A percentile compares a stretch with the other conserved stretches of the same genome.
Evolutionary conservation across 768 basidiomycete genomes (phyloP).

Genomic region (Tricholomella constricta): DNA sequence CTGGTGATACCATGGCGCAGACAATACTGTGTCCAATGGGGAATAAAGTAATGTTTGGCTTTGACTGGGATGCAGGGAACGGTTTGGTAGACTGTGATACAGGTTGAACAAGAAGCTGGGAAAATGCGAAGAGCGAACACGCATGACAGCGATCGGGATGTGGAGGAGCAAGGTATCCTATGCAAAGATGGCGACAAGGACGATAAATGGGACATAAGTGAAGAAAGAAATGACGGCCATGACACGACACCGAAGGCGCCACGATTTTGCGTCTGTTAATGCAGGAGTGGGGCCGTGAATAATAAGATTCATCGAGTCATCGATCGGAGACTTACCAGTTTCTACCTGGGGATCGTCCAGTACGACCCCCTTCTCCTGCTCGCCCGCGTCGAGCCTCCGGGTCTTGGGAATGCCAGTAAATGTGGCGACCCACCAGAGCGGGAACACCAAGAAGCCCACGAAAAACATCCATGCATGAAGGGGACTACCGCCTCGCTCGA

Average conservation of each 20-base stretch:
- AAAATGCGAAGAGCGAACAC: not conserved
- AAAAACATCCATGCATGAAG: slow-evolving; percentile 81
- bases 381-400: slow-evolving; percentile 56
- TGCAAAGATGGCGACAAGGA: slow-evolving; percentile 68
- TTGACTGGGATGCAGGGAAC: not conserved
- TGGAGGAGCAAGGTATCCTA: not conserved
- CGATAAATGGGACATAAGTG: slow-evolving; percentile 80
- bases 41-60: not conserved
- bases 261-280: slow-evolving; percentile 63
- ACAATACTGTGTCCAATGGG: slow-evolving; percentile 1
- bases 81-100: slow-evolving; percentile 8
- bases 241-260: slow-evolving; percentile 76
- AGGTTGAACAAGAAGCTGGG: not conserved
- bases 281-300: too few relatives aligned
- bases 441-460: slow-evolving; percentile 67
- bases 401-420: slow-evolving; percentile 60
- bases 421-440: slow-evolving; percentile 63
- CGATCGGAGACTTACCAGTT: not conserved
- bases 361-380: slow-evolving; percentile 66
- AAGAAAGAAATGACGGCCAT: slow-evolving; percentile 68
- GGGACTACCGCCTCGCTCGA: slow-evolving; percentile 56
- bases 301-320: too few relatives aligned
- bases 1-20: not conserved
- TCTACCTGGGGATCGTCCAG: slow-evolving; percentile 83
- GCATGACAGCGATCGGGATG: not conserved